Conservation (phyloP, 2,329 filamentous ascomycete species). For the Penicillium sp. region DNA sequence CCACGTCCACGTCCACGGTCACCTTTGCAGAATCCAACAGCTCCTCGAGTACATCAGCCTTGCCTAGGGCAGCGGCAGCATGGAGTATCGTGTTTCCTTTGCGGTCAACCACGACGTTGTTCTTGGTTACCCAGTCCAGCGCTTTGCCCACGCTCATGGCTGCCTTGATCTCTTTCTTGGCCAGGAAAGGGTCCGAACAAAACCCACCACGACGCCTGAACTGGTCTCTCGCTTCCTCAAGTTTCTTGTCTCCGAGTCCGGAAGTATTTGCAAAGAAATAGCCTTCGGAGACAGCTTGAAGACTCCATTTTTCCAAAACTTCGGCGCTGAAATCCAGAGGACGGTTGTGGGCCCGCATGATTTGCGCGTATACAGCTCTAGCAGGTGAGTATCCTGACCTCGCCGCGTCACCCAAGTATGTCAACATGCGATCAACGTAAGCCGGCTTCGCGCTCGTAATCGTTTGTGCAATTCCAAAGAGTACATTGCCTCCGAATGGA, state of each 20-base stretch:
- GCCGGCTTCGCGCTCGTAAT: constrained; percentile 25
- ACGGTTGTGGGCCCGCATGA: constrained; percentile 26
- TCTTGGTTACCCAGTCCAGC: constrained; percentile 12
- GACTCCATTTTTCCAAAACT: constrained; percentile 23
- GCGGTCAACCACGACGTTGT: constrained; percentile 21
- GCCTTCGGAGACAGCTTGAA: constrained; percentile 28
- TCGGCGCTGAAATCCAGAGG: constrained; percentile 18
- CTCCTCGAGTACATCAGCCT: constrained; percentile 10
- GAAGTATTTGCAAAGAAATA: constrained; percentile 21
- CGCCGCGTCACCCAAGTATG: constrained; percentile 26
- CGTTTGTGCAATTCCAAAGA: constrained; percentile 30
- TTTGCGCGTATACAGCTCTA: constrained; percentile 28
- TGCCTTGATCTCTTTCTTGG: constrained; percentile 19
- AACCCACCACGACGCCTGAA: constrained; percentile 27
- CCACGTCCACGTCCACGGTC: constrained; percentile 22
- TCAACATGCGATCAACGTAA: constrained; percentile 26
- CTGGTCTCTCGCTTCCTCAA: constrained; percentile 18
- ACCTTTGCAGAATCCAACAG: constrained; percentile 22
- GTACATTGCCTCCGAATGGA: constrained; percentile 24
- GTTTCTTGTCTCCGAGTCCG: constrained; percentile 1
- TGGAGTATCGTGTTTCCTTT: constrained; percentile 31
- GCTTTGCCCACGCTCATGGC: constrained; percentile 10
- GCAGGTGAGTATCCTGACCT: constrained; percentile 25
- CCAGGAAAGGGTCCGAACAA: constrained; percentile 25
- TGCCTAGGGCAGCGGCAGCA: constrained; percentile 25